Evolutionary conservation across 2,329 filamentous ascomycete genomes (phyloP).

Genomic region (Exophiala dermatitidis): DNA sequence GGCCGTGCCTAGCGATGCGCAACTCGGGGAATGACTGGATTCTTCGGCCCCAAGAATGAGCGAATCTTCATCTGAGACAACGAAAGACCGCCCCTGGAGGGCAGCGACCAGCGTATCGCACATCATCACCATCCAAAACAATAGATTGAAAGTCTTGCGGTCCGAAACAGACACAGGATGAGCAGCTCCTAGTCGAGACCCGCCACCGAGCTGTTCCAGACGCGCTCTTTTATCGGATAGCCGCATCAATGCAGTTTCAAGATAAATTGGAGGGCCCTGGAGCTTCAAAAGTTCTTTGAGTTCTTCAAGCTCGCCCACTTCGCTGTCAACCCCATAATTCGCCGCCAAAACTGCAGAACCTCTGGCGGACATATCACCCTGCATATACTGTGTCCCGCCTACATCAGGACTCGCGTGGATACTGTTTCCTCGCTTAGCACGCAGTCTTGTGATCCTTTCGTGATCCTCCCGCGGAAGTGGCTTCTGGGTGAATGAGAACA

Average conservation of each 20-base stretch:
- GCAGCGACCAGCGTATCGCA: slow-evolving; percentile 52
- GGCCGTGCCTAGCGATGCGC: neutral
- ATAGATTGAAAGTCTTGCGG: slow-evolving; percentile 44
- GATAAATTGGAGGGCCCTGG: slow-evolving; percentile 3
- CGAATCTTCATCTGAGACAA: slow-evolving; percentile 43
- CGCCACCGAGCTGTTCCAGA: neutral
- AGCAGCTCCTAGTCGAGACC: neutral
- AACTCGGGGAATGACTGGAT: neutral
- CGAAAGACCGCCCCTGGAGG: slow-evolving; percentile 44
- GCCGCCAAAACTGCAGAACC: neutral
- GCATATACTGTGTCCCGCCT: neutral
- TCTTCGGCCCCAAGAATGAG: slow-evolving; percentile 29
- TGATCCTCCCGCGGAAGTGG: slow-evolving; percentile 26
- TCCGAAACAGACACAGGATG: slow-evolving; percentile 27
- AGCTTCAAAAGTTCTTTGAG: slow-evolving; percentile 2
- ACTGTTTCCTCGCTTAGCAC: neutral
- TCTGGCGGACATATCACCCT: neutral
- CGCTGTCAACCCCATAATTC: neutral
- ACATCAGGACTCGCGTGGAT: neutral
- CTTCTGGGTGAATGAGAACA: slow-evolving; percentile 40
- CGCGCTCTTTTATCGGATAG: slow-evolving; percentile 5
- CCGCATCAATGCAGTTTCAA: slow-evolving; percentile 3
- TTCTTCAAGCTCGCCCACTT: slow-evolving; percentile 1
- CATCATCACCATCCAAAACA: slow-evolving; percentile 56
- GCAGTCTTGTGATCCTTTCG: neutral